A percentile compares a stretch with the other conserved stretches of the same genome.
Conservation (phyloP, 495 filamentous ascomycete genomes). For the Sphaerosporella brunnea region DNA sequence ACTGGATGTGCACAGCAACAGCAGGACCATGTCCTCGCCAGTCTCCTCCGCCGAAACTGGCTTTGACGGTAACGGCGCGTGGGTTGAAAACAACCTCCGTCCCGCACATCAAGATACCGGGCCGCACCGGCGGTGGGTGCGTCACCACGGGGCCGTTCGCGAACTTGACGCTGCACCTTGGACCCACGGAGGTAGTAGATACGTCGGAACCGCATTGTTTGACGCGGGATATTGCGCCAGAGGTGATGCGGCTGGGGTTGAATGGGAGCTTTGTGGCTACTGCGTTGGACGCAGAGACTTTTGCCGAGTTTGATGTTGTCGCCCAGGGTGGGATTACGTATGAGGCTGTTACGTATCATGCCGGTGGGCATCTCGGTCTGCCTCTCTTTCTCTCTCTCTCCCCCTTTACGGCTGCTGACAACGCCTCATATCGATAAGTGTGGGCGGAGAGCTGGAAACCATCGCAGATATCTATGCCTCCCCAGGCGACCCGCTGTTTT, state of each 20-base stretch:
- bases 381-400: background rate
- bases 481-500: conserved; percentile 43
- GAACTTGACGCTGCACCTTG: conserved; percentile 18
- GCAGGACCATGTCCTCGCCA: conserved; percentile 22
- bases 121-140: conserved; percentile 22
- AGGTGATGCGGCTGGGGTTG: background rate
- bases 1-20: conserved; percentile 13
- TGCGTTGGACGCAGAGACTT: background rate
- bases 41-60: conserved; percentile 19
- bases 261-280: background rate
- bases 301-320: background rate
- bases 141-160: conserved; percentile 31
- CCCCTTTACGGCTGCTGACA: background rate
- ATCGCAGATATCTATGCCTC: conserved; percentile 31
- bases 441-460: background rate
- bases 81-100: background rate
- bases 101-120: no score
- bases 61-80: conserved; percentile 27
- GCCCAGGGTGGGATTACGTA: background rate
- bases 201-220: conserved; percentile 27
- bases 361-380: background rate
- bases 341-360: background rate
- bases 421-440: background rate
- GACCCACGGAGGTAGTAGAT: conserved; percentile 18
- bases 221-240: conserved; percentile 24